Percentiles rank a stretch among this genome's conserved stretches.
Conservation (phyloP, 257 asterid species). For the Solanum sparsipilum region DNA sequence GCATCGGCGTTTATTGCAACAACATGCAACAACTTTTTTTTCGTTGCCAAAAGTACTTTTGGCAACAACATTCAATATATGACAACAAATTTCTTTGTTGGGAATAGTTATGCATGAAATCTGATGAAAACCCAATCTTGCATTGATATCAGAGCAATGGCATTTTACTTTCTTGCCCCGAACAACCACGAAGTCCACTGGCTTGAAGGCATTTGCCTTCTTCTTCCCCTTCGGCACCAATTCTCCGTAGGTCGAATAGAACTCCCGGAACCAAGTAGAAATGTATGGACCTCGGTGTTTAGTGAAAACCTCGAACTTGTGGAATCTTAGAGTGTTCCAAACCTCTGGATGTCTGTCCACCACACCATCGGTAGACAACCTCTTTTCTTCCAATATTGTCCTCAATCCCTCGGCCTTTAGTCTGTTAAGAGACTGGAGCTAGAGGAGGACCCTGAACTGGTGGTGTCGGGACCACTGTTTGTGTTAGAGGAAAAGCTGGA, state of each 20-base stretch:
- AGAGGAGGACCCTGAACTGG: neutral
- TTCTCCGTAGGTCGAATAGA: no score
- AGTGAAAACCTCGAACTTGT: neutral
- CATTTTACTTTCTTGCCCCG: neutral
- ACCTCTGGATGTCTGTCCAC: neutral
- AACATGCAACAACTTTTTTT: neutral
- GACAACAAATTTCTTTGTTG: neutral
- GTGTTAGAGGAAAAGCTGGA: neutral
- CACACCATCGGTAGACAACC: neutral
- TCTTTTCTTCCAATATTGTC: neutral
- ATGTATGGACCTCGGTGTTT: neutral
- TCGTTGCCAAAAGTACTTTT: neutral
- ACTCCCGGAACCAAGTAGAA: no score
- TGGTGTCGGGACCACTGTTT: neutral
- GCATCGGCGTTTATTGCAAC: neutral
- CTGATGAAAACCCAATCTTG: no score
- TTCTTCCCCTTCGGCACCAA: neutral
- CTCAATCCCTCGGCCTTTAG: neutral
- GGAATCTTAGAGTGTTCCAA: neutral
- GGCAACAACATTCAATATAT: neutral
- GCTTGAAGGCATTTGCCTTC: neutral
- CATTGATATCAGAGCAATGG: no score
- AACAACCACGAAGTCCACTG: neutral
- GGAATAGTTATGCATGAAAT: neutral
- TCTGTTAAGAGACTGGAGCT: neutral